Evolutionary conservation across 2,329 filamentous ascomycete species (phyloP), one percentile per base, ranked within the genome.

Genomic region (Neonectria magnoliae): DNA sequence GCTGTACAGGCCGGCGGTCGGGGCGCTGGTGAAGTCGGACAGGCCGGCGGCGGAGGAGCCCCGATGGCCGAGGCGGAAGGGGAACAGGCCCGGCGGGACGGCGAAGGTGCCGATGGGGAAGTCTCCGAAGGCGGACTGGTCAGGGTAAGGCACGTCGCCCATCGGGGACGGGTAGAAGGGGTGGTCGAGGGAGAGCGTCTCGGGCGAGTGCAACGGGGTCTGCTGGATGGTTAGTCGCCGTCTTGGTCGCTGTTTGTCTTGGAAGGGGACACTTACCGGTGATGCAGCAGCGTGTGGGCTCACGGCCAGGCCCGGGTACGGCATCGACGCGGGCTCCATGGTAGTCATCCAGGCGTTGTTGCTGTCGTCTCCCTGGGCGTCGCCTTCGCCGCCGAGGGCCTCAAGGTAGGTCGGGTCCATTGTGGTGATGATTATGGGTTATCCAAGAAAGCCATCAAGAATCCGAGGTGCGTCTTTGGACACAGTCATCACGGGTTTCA

Each of bases 401-500:
- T 73, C 71, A 53, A 71, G 69, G 59, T 69, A 73, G 50, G 48
- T 69, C 50, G 71, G 72, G 66, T 51, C 67, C 71, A 72, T 73
- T 54, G 68, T 73, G 59, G 64, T 72, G 29, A 41, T 57, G 56
- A 69, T 72, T 62, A 69, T 64, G 64, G 57, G 61, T 64, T 72
- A 62, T 66, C 60, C 51, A 61, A 66, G 65, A 73, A 71, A 73
- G 69, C 71, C 71, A 72, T 64, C 63, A 66, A 65, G 68, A 71
- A 65, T 64, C 62, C 58, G 68, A 69, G 61, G 61, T 65, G 63
- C 59, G 66, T 68, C 54, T 36, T 72, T 68, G 58, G 68, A 68
- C 71, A 68, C 68, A 62, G 65, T 73, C 71, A 73, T 73, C 68
- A 73, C 71, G 71, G 71, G 50, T 69, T 61, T 29, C 67, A 59